Percentiles rank a stretch among this genome's conserved stretches.
Conservation (phyloP, 495 filamentous ascomycete genomes). For the Hypoxylon rickii region DNA sequence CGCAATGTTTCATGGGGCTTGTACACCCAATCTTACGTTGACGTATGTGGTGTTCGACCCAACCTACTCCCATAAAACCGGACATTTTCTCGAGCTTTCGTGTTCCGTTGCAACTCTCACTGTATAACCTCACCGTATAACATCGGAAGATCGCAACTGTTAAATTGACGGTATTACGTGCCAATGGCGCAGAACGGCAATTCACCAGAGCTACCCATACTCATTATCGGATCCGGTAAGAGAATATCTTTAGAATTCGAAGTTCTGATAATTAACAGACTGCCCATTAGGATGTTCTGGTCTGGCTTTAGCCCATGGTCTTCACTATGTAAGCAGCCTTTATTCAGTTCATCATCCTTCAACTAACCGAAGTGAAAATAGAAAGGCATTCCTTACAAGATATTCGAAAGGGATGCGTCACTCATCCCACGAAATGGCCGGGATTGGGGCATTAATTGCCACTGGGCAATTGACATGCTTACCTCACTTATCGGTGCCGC, state of each 20-base stretch:
- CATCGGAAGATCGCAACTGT: not conserved
- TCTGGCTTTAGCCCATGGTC: slow-evolving; percentile 33
- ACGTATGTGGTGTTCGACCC: too few species aligned
- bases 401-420: slow-evolving; percentile 52
- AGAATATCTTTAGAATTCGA: not conserved
- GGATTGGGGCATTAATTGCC: slow-evolving; percentile 62
- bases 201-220: slow-evolving; percentile 21
- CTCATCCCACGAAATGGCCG: slow-evolving; percentile 46
- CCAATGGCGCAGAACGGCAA: slow-evolving; percentile 12
- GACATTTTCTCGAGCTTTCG: too few species aligned
- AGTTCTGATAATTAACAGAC: slow-evolving; percentile 6
- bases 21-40: too few species aligned
- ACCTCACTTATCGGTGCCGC: slow-evolving; percentile 41
- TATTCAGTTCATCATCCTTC: too few species aligned
- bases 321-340: slow-evolving; percentile 10
- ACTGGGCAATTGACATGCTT: slow-evolving; percentile 53
- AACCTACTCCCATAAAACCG: too few species aligned
- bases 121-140: not conserved
- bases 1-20: too few species aligned
- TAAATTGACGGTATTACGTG: not conserved
- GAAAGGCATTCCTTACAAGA: slow-evolving; percentile 53
- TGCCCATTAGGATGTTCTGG: slow-evolving; percentile 32
- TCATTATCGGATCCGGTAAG: slow-evolving; percentile 40
- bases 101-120: too few species aligned
- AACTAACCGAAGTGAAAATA: slow-evolving; percentile 24